phyloP scores from a whole-genome alignment of 495 filamentous ascomycete genomes.

The Saxophila tyrrhenica region DNA sequence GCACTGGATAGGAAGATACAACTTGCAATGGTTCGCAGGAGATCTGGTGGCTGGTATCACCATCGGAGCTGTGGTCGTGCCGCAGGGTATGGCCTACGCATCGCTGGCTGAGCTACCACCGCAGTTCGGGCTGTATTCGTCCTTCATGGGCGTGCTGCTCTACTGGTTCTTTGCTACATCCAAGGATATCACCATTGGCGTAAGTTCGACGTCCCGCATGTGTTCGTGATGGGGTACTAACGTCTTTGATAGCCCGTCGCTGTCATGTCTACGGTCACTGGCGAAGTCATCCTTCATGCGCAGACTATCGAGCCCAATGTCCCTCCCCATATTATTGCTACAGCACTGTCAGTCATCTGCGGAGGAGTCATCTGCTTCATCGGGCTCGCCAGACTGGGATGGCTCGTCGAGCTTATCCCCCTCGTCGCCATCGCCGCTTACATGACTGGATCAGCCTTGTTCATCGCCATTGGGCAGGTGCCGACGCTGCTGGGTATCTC shows the following conservation, averaged over 20 bases:
- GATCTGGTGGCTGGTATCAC: conserved; percentile 92
- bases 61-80: conserved; percentile 89
- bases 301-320: conserved; percentile 46
- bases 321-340: conserved; percentile 54
- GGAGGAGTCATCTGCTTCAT: conserved; percentile 75
- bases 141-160: conserved; percentile 90
- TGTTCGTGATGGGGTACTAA: not conserved
- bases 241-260: conserved; percentile 64
- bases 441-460: conserved; percentile 96
- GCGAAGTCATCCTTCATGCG: conserved; percentile 60
- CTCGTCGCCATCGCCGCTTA: conserved; percentile 86
- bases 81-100: conserved; percentile 96
- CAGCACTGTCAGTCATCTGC: conserved; percentile 65
- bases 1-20: conserved; percentile 80
- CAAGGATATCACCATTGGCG: conserved; percentile 98
- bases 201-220: conserved; percentile 36
- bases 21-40: conserved; percentile 74
- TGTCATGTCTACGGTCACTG: conserved; percentile 84
- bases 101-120: conserved; percentile 64
- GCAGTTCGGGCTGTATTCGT: conserved; percentile 88
- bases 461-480: conserved; percentile 82
- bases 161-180: conserved; percentile 99
- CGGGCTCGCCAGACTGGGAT: conserved; percentile 69
- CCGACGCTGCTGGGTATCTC: conserved; percentile 63
- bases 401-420: conserved; percentile 93